Evolutionary conservation across 148 eudicot species (phyloP).

Genomic region (Rhododendron molle): DNA sequence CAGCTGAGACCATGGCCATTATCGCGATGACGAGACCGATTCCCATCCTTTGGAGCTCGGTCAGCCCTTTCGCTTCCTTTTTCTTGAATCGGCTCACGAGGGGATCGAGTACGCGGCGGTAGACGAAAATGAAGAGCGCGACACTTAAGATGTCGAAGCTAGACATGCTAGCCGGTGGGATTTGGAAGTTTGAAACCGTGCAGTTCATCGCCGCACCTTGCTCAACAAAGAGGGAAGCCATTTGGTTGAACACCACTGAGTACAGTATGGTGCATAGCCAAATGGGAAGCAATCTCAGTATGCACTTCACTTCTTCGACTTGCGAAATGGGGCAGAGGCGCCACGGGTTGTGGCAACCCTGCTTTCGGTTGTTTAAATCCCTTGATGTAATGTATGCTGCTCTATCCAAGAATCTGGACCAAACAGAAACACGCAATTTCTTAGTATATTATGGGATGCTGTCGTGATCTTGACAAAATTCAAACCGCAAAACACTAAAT

Average conservation of each 20-base stretch:
- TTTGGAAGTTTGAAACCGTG: slow-evolving; percentile 47
- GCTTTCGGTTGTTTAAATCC: slow-evolving; percentile 35
- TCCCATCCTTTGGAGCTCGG: slow-evolving; percentile 91
- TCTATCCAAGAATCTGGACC: slow-evolving; percentile 64
- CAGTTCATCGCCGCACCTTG: slow-evolving; percentile 87
- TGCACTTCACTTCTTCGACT: slow-evolving; percentile 91
- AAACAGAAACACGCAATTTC: background rate
- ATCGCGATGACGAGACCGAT: slow-evolving; percentile 75
- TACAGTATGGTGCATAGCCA: slow-evolving; percentile 91
- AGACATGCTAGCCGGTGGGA: slow-evolving; percentile 94
- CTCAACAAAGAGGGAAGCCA: slow-evolving; percentile 87
- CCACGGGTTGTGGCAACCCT: slow-evolving; percentile 50
- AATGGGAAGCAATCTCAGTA: slow-evolving; percentile 70
- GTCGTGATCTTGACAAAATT: background rate
- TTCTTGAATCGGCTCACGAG: slow-evolving; percentile 43
- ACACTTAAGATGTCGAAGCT: slow-evolving; percentile 92
- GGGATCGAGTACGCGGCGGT: slow-evolving; percentile 58
- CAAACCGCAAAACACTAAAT: background rate
- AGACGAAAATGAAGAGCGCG: slow-evolving; percentile 58
- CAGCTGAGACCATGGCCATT: slow-evolving; percentile 80
- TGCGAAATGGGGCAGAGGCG: slow-evolving; percentile 75
- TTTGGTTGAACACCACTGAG: slow-evolving; percentile 85
- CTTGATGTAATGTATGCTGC: slow-evolving; percentile 58
- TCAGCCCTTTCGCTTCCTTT: slow-evolving; percentile 48
- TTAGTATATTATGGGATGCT: background rate